Evolutionary conservation across 2,329 filamentous ascomycete species (phyloP), one percentile per base, ranked within the genome.

Genomic region (Alternaria brassicae): DNA sequence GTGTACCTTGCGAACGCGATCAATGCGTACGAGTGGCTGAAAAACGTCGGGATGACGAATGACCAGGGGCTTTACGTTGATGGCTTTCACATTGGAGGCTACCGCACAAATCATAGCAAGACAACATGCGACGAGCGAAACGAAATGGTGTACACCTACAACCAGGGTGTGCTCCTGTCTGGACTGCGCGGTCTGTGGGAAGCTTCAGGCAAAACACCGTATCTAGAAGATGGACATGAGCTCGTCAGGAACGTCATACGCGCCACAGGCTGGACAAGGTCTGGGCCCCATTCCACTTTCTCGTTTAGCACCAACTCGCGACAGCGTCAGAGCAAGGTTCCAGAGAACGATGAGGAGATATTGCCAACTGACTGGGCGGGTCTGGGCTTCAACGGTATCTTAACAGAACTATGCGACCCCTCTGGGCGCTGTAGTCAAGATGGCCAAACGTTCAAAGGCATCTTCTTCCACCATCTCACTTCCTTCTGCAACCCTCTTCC

Each of bases 101-200:
- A 79, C 61, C 78, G 79, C 45, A 74, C 79, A 25, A 85, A 87
- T 56, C 79, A 81, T 6, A 84, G 84, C 59, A 92, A 91, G 56
- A 88, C 86, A 0, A 83, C 86, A 63, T 97, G 94, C 76, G 91
- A 97, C 73, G 77, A 86, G 49, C 86, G 93, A 48, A 91, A 97
- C 76, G 88, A 93, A 67, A 94, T 93, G 88, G 90, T 97, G 8
- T 97, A 93, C 78, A 96, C 93, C 0, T 97, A 98, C 81, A 98
- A 98, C 78, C 94, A 98, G 77, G 94, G 93, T 21, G 92, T 97
- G 4, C 72, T 98, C 1, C 85, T 97, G 21, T 93, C 91, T 4
- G 93, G 92, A 12, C 86, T 92, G 55, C 86, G 91, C 32, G 91
- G 89, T 1, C 83, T 97, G 0, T 97, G 91, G 87, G 85, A 91